Evolutionary conservation across 83 land plant species (phyloP).

Genomic region (Diphasiastrum complanatum): DNA sequence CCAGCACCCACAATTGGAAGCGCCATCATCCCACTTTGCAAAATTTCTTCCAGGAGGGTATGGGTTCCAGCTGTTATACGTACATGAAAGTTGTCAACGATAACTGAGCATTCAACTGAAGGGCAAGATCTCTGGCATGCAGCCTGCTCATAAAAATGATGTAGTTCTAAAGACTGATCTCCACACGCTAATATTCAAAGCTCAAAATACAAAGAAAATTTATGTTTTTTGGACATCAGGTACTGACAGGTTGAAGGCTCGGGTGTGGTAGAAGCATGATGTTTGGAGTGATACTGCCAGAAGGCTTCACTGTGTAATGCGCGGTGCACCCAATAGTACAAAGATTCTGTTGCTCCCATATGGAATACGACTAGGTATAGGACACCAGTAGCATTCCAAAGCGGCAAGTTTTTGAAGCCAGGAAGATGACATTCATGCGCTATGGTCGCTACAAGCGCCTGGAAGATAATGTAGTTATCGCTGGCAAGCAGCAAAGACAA

Average conservation of each 20-base stretch:
- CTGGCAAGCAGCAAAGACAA: too few species aligned
- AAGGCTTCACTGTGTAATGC: slow-evolving; percentile 27
- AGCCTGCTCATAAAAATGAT: not conserved
- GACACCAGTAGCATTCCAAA: slow-evolving; percentile 24
- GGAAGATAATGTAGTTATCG: slow-evolving; percentile 38
- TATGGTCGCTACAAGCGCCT: slow-evolving; percentile 24
- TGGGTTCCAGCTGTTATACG: slow-evolving; percentile 27
- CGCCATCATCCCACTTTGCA: slow-evolving; percentile 12
- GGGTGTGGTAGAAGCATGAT: slow-evolving; percentile 29
- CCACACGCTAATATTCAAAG: too few species aligned
- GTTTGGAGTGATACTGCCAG: slow-evolving; percentile 27
- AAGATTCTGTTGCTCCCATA: slow-evolving; percentile 31
- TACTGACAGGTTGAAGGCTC: slow-evolving; percentile 40
- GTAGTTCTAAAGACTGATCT: not conserved
- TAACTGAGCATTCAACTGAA: too few species aligned
- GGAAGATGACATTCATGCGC: slow-evolving; percentile 13
- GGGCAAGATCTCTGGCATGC: too few species aligned
- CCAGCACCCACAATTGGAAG: slow-evolving; percentile 23
- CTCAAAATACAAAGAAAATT: too few species aligned
- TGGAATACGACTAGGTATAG: slow-evolving; percentile 25
- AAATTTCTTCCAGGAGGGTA: slow-evolving; percentile 35
- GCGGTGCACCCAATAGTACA: slow-evolving; percentile 37
- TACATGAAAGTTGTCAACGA: too few species aligned
- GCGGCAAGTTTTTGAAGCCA: slow-evolving; percentile 14
- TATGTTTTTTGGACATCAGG: too few species aligned